Percentiles rank a stretch among this genome's conserved stretches.
phyloP scores from a whole-genome alignment of 306 rosid species.

The Glycine soja region DNA sequence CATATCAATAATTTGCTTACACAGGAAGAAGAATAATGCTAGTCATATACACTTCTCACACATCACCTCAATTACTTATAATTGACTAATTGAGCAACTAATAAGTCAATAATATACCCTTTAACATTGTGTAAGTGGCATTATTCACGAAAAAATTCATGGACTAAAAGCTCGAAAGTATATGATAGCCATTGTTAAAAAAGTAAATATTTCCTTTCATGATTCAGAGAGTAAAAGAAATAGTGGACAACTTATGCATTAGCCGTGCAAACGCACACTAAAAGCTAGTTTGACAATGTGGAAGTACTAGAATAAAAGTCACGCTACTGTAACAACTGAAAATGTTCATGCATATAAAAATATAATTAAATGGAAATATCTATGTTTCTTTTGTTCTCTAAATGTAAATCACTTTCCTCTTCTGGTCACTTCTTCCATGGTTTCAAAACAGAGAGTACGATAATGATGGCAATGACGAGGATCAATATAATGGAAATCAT shows the following conservation, averaged over 20 bases:
- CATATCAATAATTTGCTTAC: slow-evolving; percentile 12
- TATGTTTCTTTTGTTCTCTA: background rate
- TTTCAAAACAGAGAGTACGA: slow-evolving; percentile 67
- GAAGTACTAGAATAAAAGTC: background rate
- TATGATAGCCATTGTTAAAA: slow-evolving; percentile 15
- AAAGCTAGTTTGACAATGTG: slow-evolving; percentile 16
- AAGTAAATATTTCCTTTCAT: slow-evolving; percentile 12
- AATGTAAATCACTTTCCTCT: slow-evolving; percentile 36
- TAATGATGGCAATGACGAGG: slow-evolving; percentile 67
- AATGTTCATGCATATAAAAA: background rate
- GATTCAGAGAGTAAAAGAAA: background rate
- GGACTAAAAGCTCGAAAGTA: background rate
- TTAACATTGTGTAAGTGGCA: background rate
- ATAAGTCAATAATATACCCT: background rate
- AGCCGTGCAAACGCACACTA: slow-evolving; percentile 19
- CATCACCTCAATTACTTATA: background rate
- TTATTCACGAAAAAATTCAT: background rate
- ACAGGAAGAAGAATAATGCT: slow-evolving; percentile 3
- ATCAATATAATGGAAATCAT: slow-evolving; percentile 70
- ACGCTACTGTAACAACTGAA: background rate
- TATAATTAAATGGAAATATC: background rate
- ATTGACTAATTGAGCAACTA: background rate
- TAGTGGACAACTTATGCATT: background rate
- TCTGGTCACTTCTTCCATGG: slow-evolving; percentile 76
- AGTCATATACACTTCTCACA: background rate